phyloP scores from a whole-genome alignment of 257 asterid species.

The Gentiana dahurica region DNA sequence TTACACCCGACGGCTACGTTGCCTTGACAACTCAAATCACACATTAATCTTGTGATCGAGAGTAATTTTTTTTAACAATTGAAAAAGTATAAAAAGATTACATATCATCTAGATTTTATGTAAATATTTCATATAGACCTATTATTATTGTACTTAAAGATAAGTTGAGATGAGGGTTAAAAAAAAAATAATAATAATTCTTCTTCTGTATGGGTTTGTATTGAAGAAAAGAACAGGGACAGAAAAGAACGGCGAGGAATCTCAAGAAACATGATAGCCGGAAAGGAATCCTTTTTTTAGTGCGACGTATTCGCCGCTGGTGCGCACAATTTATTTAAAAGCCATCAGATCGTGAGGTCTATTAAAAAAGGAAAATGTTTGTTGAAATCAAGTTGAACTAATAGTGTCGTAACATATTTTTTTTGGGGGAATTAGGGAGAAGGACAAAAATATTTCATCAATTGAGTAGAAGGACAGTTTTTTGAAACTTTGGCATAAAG shows the following conservation, averaged over 20 bases:
- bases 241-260: constrained; percentile 37
- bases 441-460: no score
- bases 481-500: no score
- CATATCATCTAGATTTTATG: no score
- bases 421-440: no score
- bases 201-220: neutral
- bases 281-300: neutral
- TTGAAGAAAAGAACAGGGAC: constrained; percentile 2
- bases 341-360: neutral
- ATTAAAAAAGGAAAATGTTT: no score
- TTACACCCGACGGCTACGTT: no score
- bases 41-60: no score
- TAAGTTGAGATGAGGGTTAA: neutral
- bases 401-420: no score
- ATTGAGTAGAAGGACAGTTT: no score
- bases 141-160: neutral
- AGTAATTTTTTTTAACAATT: neutral
- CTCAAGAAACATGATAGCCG: constrained; percentile 20
- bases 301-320: neutral
- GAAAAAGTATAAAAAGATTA: neutral
- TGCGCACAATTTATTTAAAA: neutral
- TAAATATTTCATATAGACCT: neutral
- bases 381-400: no score
- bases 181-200: neutral
- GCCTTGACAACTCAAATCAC: no score